These are phyloP conservation scores for Phytophthora sp. DNA, from an alignment of 352 stramenopile genomes.

Conservation along the genomic window DNA sequence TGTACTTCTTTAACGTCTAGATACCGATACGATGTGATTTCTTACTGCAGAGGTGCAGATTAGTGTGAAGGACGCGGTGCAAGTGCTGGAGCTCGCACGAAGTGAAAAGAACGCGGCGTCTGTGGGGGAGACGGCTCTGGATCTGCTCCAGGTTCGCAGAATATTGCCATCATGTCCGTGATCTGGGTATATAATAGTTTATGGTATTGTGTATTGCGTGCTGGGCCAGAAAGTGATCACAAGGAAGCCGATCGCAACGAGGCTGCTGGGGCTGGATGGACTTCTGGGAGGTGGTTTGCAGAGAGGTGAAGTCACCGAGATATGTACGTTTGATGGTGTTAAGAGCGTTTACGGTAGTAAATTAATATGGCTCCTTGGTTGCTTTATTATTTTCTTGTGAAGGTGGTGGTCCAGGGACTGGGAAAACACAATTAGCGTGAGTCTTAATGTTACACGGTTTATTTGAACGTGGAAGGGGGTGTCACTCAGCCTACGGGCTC, in stretches of 20 bases:
- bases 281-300: conserved; percentile 71
- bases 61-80: conserved; percentile 42
- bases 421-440: conserved; percentile 82
- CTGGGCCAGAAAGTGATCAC: conserved; percentile 40
- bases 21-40: no score
- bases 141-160: conserved; percentile 51
- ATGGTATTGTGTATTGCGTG: no score
- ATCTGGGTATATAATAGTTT: background rate
- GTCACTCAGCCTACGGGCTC: background rate
- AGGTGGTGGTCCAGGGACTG: conserved; percentile 68
- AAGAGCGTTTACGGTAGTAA: no score
- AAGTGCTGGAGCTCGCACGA: conserved; percentile 34
- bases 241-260: conserved; percentile 46
- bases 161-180: background rate
- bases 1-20: no score
- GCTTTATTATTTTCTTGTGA: background rate
- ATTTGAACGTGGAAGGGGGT: no score
- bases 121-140: conserved; percentile 49
- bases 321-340: conserved; percentile 53
- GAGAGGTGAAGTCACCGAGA: conserved; percentile 77
- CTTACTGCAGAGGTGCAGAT: conserved; percentile 50
- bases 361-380: no score
- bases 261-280: conserved; percentile 54
- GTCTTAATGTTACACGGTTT: background rate
- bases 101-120: background rate